phyloP scores from a whole-genome alignment of 1,139 yeast genomes.

The Ogataea hybrid region DNA sequence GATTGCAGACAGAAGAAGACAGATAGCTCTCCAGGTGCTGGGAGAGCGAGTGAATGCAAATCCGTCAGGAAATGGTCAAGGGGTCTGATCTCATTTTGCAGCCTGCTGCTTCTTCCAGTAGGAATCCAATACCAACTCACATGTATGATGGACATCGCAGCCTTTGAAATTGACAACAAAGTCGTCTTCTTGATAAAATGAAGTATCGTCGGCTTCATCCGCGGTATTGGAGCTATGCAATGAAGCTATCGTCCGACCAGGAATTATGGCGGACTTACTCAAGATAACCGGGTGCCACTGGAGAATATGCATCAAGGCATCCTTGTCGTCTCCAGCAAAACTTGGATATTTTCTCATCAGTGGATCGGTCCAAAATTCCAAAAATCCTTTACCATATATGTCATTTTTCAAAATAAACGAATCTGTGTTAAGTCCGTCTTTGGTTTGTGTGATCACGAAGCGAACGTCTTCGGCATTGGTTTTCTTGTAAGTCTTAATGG shows the following conservation, averaged over 20 bases:
- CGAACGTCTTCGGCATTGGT: constrained; percentile 50
- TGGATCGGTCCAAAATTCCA: constrained; percentile 77
- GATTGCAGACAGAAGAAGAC: constrained; percentile 84
- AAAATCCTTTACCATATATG: constrained; percentile 57
- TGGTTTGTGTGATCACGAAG: constrained; percentile 66
- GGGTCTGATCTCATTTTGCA: not conserved
- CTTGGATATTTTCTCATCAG: constrained; percentile 62
- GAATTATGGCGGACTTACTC: constrained; percentile 69
- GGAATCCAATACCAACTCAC: constrained; percentile 48
- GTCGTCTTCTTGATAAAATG: constrained; percentile 58
- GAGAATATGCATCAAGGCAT: constrained; percentile 74
- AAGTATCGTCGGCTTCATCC: constrained; percentile 37
- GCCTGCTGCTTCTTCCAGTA: constrained; percentile 32
- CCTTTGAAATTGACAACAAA: constrained; percentile 59
- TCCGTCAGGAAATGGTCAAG: not conserved
- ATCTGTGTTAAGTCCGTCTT: constrained; percentile 56
- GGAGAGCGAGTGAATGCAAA: constrained; percentile 59
- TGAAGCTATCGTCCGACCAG: constrained; percentile 54
- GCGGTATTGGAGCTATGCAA: constrained; percentile 31
- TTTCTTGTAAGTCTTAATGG: constrained; percentile 67
- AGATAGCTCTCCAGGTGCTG: constrained; percentile 77
- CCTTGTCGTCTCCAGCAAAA: constrained; percentile 59
- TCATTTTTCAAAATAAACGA: no score
- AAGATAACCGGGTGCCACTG: constrained; percentile 92
- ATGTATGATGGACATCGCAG: constrained; percentile 46